phyloP scores from a whole-genome alignment of 495 filamentous ascomycete species.

The Beverwykella pulmonaria region DNA sequence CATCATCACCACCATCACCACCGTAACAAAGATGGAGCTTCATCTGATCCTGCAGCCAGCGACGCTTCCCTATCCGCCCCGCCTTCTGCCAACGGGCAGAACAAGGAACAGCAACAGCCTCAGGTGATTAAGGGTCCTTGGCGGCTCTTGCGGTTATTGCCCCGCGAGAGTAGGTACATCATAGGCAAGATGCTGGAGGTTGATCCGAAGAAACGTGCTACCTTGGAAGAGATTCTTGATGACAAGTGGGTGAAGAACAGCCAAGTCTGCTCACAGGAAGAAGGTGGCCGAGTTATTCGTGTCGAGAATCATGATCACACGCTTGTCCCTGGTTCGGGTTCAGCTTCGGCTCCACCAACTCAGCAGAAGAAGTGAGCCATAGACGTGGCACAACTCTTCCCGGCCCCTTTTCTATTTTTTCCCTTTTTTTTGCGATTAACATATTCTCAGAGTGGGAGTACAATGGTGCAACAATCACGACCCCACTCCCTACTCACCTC shows the following conservation, averaged over 20 bases:
- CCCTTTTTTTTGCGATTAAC: background rate
- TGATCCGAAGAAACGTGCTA: conserved; percentile 80
- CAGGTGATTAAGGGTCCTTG: conserved; percentile 90
- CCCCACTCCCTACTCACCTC: background rate
- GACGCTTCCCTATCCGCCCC: background rate
- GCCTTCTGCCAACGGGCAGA: conserved; percentile 6
- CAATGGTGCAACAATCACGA: background rate
- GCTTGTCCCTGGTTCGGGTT: conserved; percentile 57
- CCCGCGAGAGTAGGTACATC: conserved; percentile 84
- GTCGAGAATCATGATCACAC: conserved; percentile 64
- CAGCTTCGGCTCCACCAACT: conserved; percentile 21
- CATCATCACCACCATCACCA: conserved; percentile 41
- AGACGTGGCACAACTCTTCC: background rate
- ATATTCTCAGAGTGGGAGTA: background rate
- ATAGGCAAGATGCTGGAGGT: conserved; percentile 92
- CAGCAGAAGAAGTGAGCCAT: conserved; percentile 30
- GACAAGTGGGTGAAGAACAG: conserved; percentile 76
- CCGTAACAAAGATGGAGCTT: conserved; percentile 35
- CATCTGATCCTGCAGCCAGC: conserved; percentile 34
- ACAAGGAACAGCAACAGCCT: conserved; percentile 38
- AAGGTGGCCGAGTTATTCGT: conserved; percentile 56
- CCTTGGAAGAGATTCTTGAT: conserved; percentile 76
- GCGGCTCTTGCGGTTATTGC: conserved; percentile 87
- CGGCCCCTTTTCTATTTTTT: background rate
- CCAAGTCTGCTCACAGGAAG: conserved; percentile 62